These are phyloP conservation scores for Takakia lepidozioides DNA, from an alignment of 225 moss, liverwort and hornwort species.

Conservation along the genomic window DNA sequence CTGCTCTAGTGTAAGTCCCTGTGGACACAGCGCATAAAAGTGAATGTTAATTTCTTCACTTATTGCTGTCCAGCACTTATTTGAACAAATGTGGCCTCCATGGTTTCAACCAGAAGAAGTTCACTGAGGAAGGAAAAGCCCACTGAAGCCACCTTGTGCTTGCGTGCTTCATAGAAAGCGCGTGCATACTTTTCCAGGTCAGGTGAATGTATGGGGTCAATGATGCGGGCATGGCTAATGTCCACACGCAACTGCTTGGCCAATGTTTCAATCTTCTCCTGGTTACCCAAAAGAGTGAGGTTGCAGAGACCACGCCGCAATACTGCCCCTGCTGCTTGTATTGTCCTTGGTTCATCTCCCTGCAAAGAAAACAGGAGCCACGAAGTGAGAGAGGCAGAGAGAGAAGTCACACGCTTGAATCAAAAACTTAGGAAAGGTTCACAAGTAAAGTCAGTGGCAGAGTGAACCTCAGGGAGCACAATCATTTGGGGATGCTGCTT, in stretches of 20 bases:
- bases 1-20: conserved; percentile 69
- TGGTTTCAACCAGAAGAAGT: too few species aligned
- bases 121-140: too few species aligned
- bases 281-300: conserved; percentile 58
- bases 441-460: too few species aligned
- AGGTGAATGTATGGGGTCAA: conserved; percentile 49
- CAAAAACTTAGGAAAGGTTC: too few species aligned
- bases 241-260: conserved; percentile 78
- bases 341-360: conserved; percentile 79
- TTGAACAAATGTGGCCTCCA: too few species aligned
- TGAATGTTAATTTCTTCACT: too few species aligned
- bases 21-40: conserved; percentile 5
- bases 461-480: conserved; percentile 81
- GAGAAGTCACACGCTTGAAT: too few species aligned
- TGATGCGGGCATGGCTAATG: conserved; percentile 45
- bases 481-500: conserved; percentile 73
- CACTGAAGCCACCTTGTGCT: conserved; percentile 90
- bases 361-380: conserved; percentile 14
- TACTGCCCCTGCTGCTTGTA: conserved; percentile 77
- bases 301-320: conserved; percentile 69
- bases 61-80: too few species aligned
- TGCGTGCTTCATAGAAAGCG: conserved; percentile 60
- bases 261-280: conserved; percentile 51
- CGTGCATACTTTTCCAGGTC: conserved; percentile 52
- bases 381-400: too few species aligned